A percentile compares a stretch with the other conserved stretches of the same genome.
These are phyloP conservation scores for Sutorius australiensis DNA, from an alignment of 768 basidiomycete genomes.

Conservation along the genomic window DNA sequence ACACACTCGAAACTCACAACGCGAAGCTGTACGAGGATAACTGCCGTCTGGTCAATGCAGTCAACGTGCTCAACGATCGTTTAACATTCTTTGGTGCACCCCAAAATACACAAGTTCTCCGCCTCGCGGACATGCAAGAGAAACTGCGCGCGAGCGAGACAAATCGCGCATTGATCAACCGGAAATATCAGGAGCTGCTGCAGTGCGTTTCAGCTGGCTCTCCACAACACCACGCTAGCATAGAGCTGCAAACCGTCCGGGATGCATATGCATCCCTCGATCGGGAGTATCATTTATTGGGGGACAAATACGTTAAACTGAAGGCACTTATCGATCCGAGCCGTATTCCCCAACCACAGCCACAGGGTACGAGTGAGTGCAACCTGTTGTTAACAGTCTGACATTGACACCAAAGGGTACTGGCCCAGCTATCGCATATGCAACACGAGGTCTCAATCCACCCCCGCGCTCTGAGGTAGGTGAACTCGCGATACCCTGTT, in stretches of 20 bases:
- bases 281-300: slow-evolving; percentile 17
- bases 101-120: slow-evolving; percentile 14
- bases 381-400: not conserved
- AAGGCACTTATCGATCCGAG: slow-evolving; percentile 4
- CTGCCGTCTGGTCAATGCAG: slow-evolving; percentile 24
- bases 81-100: slow-evolving; percentile 19
- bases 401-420: not conserved
- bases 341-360: slow-evolving; percentile 6
- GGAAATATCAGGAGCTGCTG: slow-evolving; percentile 27
- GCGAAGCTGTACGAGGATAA: slow-evolving; percentile 39
- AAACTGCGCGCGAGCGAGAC: slow-evolving; percentile 22
- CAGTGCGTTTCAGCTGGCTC: slow-evolving; percentile 8
- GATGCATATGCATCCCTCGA: slow-evolving; percentile 22
- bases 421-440: not conserved
- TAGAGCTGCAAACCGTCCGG: slow-evolving; percentile 18
- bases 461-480: slow-evolving; percentile 11
- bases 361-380: slow-evolving; percentile 8
- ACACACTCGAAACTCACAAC: slow-evolving; percentile 27
- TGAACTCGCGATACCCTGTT: not conserved
- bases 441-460: slow-evolving; percentile 5
- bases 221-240: slow-evolving; percentile 12
- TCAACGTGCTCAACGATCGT: slow-evolving; percentile 32
- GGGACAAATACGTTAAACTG: slow-evolving; percentile 21
- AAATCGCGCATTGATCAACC: slow-evolving; percentile 12
- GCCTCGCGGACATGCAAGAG: slow-evolving; percentile 25